Conservation (phyloP, 768 basidiomycete genomes). For the Mycena vulgaris region DNA sequence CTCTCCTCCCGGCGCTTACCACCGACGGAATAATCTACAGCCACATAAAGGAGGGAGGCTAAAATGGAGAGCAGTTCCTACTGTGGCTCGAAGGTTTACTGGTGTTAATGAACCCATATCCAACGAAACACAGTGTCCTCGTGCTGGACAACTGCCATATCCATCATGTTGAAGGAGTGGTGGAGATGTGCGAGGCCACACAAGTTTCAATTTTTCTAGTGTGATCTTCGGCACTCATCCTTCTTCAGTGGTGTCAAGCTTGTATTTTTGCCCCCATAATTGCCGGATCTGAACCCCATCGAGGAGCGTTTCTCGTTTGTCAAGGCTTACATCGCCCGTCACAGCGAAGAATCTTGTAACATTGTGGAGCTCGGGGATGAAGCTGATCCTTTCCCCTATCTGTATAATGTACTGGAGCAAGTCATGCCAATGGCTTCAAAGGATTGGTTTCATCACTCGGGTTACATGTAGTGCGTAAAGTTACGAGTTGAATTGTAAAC, state of each 20-base stretch:
- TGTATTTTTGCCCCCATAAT: slow-evolving; percentile 33
- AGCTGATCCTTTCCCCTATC: slow-evolving; percentile 6
- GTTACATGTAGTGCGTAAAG: too few relatives aligned
- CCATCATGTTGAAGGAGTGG: slow-evolving; percentile 44
- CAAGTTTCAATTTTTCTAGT: not conserved
- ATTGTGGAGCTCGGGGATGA: slow-evolving; percentile 22
- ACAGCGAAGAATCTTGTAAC: slow-evolving; percentile 25
- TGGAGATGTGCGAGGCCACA: slow-evolving; percentile 26
- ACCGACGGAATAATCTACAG: slow-evolving; percentile 36
- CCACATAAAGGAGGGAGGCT: slow-evolving; percentile 32
- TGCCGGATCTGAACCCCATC: slow-evolving; percentile 36
- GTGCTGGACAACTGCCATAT: slow-evolving; percentile 51
- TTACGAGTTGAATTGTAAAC: too few relatives aligned
- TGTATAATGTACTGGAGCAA: slow-evolving; percentile 7
- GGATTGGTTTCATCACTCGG: slow-evolving; percentile 23
- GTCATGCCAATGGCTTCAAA: not conserved
- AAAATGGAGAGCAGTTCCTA: slow-evolving; percentile 32
- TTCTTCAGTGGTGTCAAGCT: slow-evolving; percentile 43
- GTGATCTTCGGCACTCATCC: not conserved
- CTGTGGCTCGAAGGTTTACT: slow-evolving; percentile 27
- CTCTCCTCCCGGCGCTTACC: slow-evolving; percentile 37
- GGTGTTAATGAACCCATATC: slow-evolving; percentile 46
- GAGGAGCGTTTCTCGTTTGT: slow-evolving; percentile 35
- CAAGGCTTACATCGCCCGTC: slow-evolving; percentile 44
- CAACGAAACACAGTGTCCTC: slow-evolving; percentile 41